Base-by-base conservation (phyloP, 2,329 filamentous ascomycete genomes). In the Trichophyton simii region DNA sequence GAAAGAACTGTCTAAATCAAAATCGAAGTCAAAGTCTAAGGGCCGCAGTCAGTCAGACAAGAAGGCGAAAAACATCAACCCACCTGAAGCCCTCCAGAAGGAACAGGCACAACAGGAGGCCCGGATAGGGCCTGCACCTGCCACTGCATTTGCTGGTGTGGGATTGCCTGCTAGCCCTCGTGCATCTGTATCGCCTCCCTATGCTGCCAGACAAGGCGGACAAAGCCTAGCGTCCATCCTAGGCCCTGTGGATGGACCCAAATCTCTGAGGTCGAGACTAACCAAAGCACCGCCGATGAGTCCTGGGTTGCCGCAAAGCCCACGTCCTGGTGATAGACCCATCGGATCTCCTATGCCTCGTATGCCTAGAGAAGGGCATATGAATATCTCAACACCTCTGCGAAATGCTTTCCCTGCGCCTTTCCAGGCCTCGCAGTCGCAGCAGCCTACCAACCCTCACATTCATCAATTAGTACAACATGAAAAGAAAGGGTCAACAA, bases 21-120 rank as follows among this genome's bases (percentile, higher is more conserved):
- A 55, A 55, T 55, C 52, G 6, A 55, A 38, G 31, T 55, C 52
- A 7, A 55, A 55, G 31, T 55, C 52, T 1, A 55, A 55, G 31
- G 28, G 52, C 20, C 82, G 87, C 62, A 91, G 87, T 72, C 76
- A 83, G 34, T 91, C 88, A 0, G 89, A 88, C 71, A 89, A 88
- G 78, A 86, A 80, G 72, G 79, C 77, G 65, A 79, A 84, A 67
- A 79, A 79, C 65, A 77, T 76, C 63, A 79, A 79, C 67, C 80
- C 78, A 66, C 79, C 80, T 36, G 64, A 64, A 54, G 44, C 50
- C 55, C 58, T 65, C 22, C 63, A 66, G 31, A 63, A 62, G 38
- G 34, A 65, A 20, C 63, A 66, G 34, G 58, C 41, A 8, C 61
- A 78, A 7, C 25, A 38, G 28, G 52, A 55, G 15, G 34, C 31